These are phyloP conservation scores for Cadophora sp. DNA, from an alignment of 2,329 filamentous ascomycete species.

Conservation along the genomic window DNA sequence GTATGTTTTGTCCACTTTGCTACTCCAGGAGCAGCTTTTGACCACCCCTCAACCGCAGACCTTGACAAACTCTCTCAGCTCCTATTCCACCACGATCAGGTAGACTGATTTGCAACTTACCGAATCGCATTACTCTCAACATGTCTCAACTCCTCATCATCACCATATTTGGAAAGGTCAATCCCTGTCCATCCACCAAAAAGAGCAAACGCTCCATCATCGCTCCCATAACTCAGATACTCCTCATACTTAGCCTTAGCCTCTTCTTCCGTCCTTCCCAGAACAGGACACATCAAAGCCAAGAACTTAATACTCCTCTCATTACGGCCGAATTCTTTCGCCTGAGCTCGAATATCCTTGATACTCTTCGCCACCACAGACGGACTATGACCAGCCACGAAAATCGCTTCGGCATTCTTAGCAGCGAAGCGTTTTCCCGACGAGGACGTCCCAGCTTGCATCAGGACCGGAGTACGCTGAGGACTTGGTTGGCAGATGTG, in stretches of 20 bases:
- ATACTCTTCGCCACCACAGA: slow-evolving; percentile 61
- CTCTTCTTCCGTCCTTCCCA: slow-evolving; percentile 69
- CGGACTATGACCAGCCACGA: slow-evolving; percentile 69
- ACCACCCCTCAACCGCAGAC: slow-evolving; percentile 62
- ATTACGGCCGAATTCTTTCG: slow-evolving; percentile 59
- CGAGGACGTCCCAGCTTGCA: slow-evolving; percentile 72
- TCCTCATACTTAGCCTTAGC: slow-evolving; percentile 69
- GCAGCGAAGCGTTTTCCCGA: slow-evolving; percentile 71
- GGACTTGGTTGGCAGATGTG: slow-evolving; percentile 65
- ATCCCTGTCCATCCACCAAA: slow-evolving; percentile 78
- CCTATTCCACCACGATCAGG: too few relatives aligned
- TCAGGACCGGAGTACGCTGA: slow-evolving; percentile 70
- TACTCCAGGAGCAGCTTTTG: slow-evolving; percentile 62
- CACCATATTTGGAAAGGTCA: slow-evolving; percentile 62
- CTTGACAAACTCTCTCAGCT: slow-evolving; percentile 38
- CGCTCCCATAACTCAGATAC: slow-evolving; percentile 7
- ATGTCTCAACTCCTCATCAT: slow-evolving; percentile 66
- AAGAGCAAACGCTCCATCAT: slow-evolving; percentile 67
- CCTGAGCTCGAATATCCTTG: slow-evolving; percentile 53
- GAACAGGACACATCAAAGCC: slow-evolving; percentile 52
- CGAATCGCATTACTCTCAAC: slow-evolving; percentile 52
- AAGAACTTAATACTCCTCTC: slow-evolving; percentile 23
- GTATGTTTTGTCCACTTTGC: slow-evolving; percentile 76
- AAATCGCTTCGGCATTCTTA: slow-evolving; percentile 73
- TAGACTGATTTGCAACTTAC: neutral